A percentile compares a stretch with the other conserved stretches of the same genome.
Evolutionary conservation across 208 protist genomes (phyloP).

Genomic region (Blechomonas ayalai): DNA sequence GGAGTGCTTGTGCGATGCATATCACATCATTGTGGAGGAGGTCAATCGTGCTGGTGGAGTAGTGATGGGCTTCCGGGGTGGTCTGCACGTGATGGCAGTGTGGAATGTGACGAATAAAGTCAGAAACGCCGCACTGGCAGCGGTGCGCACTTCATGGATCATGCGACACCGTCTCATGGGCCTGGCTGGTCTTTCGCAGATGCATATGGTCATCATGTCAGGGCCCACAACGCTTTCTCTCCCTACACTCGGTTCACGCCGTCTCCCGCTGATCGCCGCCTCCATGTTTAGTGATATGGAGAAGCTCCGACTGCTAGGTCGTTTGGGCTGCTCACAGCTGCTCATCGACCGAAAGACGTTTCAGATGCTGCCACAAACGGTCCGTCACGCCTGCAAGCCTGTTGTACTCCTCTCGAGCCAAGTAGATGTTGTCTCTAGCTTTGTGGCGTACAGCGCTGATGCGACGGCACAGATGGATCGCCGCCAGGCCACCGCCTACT

Average conservation of each 20-base stretch:
- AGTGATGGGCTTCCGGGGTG: constrained; percentile 2
- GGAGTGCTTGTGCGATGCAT: neutral
- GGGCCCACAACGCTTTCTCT: constrained; percentile 5
- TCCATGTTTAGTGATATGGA: neutral
- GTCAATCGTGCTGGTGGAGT: constrained; percentile 6
- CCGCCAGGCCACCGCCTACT: constrained; percentile 8
- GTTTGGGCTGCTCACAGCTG: neutral
- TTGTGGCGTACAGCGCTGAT: constrained; percentile 6
- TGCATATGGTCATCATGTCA: constrained; percentile 1
- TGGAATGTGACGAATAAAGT: constrained; percentile 2
- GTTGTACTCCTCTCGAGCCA: constrained; percentile 3
- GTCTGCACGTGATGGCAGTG: neutral
- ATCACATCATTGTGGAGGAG: constrained; percentile 1
- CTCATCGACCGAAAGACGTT: constrained; percentile 7
- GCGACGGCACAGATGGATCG: neutral
- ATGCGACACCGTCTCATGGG: neutral
- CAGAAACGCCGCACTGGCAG: constrained; percentile 2
- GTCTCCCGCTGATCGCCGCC: neutral
- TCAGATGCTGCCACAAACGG: neutral
- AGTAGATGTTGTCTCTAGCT: neutral
- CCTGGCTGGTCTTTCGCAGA: neutral
- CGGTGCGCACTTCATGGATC: constrained; percentile 2
- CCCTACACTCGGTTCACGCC: neutral
- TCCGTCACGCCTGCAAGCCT: constrained; percentile 3
- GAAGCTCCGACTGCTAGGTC: neutral